These are phyloP conservation scores for Acanthamoeba sp. DNA, from an alignment of 208 protist genomes.

Conservation along the genomic window DNA sequence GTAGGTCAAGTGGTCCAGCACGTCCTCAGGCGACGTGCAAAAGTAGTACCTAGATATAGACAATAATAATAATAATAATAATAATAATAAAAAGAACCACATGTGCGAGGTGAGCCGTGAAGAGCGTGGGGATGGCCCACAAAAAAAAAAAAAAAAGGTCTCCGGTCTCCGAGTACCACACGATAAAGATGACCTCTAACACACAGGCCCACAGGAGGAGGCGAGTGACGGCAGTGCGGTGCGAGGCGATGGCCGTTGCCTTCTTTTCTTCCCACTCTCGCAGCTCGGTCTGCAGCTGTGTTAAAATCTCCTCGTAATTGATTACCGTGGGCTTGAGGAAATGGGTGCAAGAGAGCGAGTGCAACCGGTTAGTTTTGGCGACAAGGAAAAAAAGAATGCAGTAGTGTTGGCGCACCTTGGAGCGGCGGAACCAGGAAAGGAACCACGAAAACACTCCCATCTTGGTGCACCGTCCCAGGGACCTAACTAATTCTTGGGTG, in stretches of 20 bases:
- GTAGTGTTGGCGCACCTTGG: conserved; percentile 9
- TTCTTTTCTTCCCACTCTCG: conserved; percentile 50
- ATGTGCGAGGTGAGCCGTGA: too few species aligned
- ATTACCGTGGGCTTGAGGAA: neutral
- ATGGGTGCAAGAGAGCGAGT: too few species aligned
- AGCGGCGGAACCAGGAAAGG: conserved; percentile 45
- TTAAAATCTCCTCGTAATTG: conserved; percentile 66
- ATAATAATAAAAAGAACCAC: too few species aligned
- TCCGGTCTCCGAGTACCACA: conserved; percentile 65
- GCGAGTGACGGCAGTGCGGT: conserved; percentile 23
- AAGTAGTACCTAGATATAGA: conserved; percentile 14
- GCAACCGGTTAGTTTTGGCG: too few species aligned
- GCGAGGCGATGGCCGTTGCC: neutral
- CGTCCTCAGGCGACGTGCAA: neutral
- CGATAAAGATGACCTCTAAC: conserved; percentile 38
- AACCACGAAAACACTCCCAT: conserved; percentile 54
- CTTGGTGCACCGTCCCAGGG: neutral
- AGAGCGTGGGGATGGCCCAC: neutral
- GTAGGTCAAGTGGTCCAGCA: neutral
- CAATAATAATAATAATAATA: neutral
- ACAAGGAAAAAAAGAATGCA: neutral
- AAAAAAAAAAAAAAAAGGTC: too few species aligned
- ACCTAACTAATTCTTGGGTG: too few species aligned
- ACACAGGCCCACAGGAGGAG: conserved; percentile 34
- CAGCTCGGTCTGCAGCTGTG: neutral